Conservation (phyloP, 306 rosid species). For the Mimosa bimucronata region DNA sequence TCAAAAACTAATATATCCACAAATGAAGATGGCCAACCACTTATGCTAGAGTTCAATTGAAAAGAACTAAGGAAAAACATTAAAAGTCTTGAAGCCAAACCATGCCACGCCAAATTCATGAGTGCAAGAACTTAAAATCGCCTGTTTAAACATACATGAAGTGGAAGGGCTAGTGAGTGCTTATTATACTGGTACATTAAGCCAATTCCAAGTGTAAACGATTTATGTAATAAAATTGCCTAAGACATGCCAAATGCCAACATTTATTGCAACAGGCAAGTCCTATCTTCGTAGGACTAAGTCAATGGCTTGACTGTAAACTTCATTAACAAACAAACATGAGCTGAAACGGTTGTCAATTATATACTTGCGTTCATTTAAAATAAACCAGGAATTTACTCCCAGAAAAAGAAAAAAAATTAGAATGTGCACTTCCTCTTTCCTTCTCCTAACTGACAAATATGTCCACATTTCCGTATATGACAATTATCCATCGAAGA, state of each 20-base stretch:
- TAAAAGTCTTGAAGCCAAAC: background rate
- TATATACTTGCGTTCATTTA: background rate
- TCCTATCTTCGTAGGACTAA: background rate
- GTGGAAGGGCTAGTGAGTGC: background rate
- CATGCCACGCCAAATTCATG: background rate
- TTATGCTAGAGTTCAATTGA: background rate
- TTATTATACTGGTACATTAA: background rate
- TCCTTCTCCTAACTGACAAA: conserved; percentile 5
- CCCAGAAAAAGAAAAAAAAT: background rate
- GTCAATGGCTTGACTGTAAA: background rate
- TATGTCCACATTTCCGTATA: background rate
- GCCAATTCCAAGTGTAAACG: background rate
- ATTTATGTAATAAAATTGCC: background rate
- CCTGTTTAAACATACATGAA: conserved; percentile 5
- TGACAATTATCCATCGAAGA: background rate
- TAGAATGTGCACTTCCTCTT: conserved; percentile 2
- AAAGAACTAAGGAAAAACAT: background rate
- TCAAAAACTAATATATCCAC: conserved; percentile 7
- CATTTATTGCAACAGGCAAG: conserved; percentile 1
- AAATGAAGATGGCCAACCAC: background rate
- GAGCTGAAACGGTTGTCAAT: background rate
- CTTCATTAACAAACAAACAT: conserved; percentile 20
- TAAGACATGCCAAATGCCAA: background rate
- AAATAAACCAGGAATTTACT: background rate
- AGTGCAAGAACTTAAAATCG: background rate